Evolutionary conservation across 306 rosid species (phyloP).

Genomic region (Dalbergia cultrata): DNA sequence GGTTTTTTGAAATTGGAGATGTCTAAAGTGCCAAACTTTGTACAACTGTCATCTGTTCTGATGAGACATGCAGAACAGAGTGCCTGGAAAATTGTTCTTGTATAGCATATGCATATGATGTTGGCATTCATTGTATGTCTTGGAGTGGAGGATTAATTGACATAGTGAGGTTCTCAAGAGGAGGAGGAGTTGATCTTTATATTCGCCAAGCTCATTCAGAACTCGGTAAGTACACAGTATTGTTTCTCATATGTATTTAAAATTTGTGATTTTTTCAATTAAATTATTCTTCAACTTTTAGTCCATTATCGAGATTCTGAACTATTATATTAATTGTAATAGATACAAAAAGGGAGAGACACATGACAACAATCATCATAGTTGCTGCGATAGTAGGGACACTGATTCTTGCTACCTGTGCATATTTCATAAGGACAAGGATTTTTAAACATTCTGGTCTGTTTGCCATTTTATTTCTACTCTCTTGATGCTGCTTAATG

Average conservation of each 20-base stretch:
- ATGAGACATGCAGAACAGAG: background rate
- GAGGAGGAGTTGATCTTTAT: slow-evolving; percentile 46
- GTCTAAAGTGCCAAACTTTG: no score
- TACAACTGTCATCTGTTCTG: background rate
- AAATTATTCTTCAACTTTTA: background rate
- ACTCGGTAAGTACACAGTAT: background rate
- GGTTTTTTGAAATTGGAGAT: no score
- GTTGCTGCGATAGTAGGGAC: slow-evolving; percentile 24
- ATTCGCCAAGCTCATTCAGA: slow-evolving; percentile 31
- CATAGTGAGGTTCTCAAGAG: background rate
- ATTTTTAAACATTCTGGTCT: slow-evolving; percentile 25
- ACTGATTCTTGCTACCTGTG: background rate
- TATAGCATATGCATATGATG: slow-evolving; percentile 35
- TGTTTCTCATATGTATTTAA: no score
- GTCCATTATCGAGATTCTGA: background rate
- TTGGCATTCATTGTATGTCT: slow-evolving; percentile 24
- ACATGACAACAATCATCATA: background rate
- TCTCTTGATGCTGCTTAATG: background rate
- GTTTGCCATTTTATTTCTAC: background rate
- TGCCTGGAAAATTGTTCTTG: slow-evolving; percentile 48
- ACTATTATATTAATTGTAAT: background rate
- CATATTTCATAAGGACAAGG: slow-evolving; percentile 34
- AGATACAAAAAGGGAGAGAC: background rate
- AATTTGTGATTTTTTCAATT: background rate
- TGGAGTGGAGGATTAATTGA: slow-evolving; percentile 43